Conservation (phyloP, 495 filamentous ascomycete species). For the Annulohypoxylon nitens region DNA sequence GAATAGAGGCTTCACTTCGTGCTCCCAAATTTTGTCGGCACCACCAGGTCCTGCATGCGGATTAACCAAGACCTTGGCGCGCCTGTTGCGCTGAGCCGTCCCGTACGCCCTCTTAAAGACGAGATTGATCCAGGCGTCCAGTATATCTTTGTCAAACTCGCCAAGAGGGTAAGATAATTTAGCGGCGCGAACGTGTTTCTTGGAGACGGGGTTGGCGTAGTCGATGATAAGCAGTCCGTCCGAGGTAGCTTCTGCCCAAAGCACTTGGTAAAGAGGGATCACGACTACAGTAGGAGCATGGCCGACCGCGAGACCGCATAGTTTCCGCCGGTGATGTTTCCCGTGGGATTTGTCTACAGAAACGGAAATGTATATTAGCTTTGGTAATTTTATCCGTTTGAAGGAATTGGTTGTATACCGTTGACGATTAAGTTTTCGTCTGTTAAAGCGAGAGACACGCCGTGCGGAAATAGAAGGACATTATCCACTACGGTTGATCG, state of each 20-base stretch:
- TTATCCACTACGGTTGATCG: constrained; percentile 13
- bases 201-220: constrained; percentile 72
- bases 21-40: constrained; percentile 78
- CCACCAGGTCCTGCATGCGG: constrained; percentile 88
- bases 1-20: constrained; percentile 84
- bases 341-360: constrained; percentile 39
- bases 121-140: constrained; percentile 70
- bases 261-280: constrained; percentile 85
- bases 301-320: constrained; percentile 49
- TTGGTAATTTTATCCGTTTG: not conserved
- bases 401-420: constrained; percentile 27
- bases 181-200: constrained; percentile 68
- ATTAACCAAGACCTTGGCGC: constrained; percentile 90
- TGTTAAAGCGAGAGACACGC: constrained; percentile 36
- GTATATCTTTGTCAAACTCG: constrained; percentile 51
- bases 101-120: constrained; percentile 81
- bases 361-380: constrained; percentile 22
- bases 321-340: constrained; percentile 31
- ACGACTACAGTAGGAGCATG: constrained; percentile 29
- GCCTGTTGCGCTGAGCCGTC: constrained; percentile 71
- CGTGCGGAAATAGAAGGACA: constrained; percentile 31
- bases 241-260: constrained; percentile 77
- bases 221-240: constrained; percentile 72
- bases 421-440: constrained; percentile 39
- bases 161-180: constrained; percentile 70